Evolutionary conservation across 2,329 filamentous ascomycete species (phyloP).

Genomic region (Neopestalotiopsis clavispora): DNA sequence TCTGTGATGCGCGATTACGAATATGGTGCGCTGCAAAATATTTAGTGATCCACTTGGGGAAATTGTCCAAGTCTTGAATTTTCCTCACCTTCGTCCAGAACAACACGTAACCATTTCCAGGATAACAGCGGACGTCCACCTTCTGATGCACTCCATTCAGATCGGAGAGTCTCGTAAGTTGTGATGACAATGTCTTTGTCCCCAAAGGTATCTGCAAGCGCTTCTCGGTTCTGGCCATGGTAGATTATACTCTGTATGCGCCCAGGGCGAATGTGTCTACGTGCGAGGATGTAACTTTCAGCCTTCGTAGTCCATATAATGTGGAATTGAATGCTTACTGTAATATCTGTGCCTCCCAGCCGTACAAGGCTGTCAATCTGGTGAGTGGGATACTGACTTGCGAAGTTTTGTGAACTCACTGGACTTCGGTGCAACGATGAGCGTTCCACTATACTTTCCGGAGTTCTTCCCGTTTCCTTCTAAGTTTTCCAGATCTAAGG

Average conservation of each 20-base stretch:
- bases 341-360: constrained; percentile 30
- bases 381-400: not conserved
- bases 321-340: too few species aligned
- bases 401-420: not conserved
- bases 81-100: not conserved
- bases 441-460: not conserved
- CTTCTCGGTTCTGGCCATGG: constrained; percentile 16
- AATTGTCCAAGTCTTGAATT: not conserved
- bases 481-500: not conserved
- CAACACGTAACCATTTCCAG: not conserved
- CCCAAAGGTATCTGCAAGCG: constrained; percentile 15
- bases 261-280: not conserved
- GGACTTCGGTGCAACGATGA: not conserved
- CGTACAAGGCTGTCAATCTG: constrained; percentile 23
- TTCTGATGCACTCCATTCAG: constrained; percentile 20
- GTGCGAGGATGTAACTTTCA: not conserved
- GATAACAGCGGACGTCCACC: constrained; percentile 24
- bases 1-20: constrained; percentile 34
- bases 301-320: too few species aligned
- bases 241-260: not conserved
- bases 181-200: constrained; percentile 34
- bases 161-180: constrained; percentile 33
- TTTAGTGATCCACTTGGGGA: not conserved
- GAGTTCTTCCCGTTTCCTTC: not conserved
- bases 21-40: not conserved